Evolutionary conservation across 768 basidiomycete species (phyloP), one percentile per base, ranked within the genome.

Genomic region (Trametes villosa): DNA sequence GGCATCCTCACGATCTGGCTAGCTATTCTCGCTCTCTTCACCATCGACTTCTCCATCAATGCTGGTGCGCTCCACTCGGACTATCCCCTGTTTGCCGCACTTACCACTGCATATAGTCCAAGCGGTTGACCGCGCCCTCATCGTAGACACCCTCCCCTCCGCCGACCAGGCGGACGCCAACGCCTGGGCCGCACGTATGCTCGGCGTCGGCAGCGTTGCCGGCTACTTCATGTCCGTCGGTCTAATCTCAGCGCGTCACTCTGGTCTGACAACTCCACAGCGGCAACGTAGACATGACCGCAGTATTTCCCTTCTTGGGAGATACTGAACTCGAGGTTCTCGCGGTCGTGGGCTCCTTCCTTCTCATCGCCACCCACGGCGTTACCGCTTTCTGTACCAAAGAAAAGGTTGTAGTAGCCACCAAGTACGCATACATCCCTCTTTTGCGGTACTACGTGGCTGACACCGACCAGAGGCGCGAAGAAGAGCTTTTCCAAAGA

Each of bases 141-240:
- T 98, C 9, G 92, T 98, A 0, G 96, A 98, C 70, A 90, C 83
- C 0, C 73, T 96, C 4, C 88, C 94, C 0, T 77, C 89, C 0
- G 71, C 82, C 1, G 78, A 85, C 26, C 96, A 98, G 72, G 86
- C 94, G 7, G 78, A 83, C 9, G 95, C 91, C 0, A 97, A 96
- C 70, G 96, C 96, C 0, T 98, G 96, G 96, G 96, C 94, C 0
- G 93, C 92, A 0, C 79, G 90, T n/a, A 96, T 97, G 93, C 76
- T 91, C 45, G 92, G 92, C 1, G 68, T 95, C 27, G 96, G 96
- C 12, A 87, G 91, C 56, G 88, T 96, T 0, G 77, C 86, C 2
- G 95, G 94, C 0, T 96, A 95, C 73, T 96, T 91, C 68, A 80
- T 92, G 94, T 95, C 65, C 66, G 91, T 53, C 41, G 53, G 36